Conservation (phyloP, 768 basidiomycete species). For the Hygrophorus pudorinus region DNA sequence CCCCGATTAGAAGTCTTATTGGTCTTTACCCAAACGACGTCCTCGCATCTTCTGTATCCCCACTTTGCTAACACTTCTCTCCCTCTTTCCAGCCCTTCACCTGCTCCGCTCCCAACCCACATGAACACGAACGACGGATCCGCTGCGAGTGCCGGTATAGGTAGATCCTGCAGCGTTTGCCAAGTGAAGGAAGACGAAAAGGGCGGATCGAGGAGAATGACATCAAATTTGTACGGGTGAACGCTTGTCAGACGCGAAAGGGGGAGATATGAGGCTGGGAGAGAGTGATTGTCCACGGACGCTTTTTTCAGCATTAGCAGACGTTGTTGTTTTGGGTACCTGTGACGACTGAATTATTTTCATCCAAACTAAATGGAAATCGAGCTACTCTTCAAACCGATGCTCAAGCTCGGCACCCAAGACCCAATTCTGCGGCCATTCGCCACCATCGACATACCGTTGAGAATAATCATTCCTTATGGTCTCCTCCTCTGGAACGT, state of each 20-base stretch:
- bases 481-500: conserved; percentile 90
- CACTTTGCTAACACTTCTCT: conserved; percentile 85
- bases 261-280: conserved; percentile 66
- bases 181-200: conserved; percentile 81
- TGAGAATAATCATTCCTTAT: conserved; percentile 93
- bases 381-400: conserved; percentile 88
- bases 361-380: conserved; percentile 4
- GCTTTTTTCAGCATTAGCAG: conserved; percentile 76
- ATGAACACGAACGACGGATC: conserved; percentile 93
- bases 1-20: conserved; percentile 65
- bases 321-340: conserved; percentile 91
- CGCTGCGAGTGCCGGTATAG: conserved; percentile 71
- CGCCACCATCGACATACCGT: conserved; percentile 82
- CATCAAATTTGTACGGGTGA: conserved; percentile 73
- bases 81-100: conserved; percentile 86
- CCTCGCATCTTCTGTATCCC: conserved; percentile 93
- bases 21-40: conserved; percentile 98
- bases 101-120: conserved; percentile 90
- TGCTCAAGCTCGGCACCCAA: conserved; percentile 80
- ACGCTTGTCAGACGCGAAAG: conserved; percentile 45
- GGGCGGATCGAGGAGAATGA: conserved; percentile 85
- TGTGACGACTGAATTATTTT: conserved; percentile 20
- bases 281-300: conserved; percentile 58
- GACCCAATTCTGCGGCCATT: conserved; percentile 93
- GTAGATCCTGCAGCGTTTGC: conserved; percentile 75